phyloP scores from a whole-genome alignment of 495 filamentous ascomycete species.

The Pseudoneurospora amorphoporcata region DNA sequence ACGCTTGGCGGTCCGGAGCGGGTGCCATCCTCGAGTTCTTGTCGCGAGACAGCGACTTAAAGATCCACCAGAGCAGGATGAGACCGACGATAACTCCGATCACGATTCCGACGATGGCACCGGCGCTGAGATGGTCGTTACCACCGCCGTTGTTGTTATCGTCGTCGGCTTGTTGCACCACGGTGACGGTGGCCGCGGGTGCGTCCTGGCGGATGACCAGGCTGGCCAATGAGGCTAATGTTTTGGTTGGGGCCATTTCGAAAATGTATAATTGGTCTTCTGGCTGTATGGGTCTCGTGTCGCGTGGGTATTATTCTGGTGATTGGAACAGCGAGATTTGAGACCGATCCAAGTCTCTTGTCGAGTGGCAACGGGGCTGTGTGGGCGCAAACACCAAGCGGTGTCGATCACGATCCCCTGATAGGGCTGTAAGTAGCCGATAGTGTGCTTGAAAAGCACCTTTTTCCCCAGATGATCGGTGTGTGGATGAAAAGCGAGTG shows the following conservation, averaged over 20 bases:
- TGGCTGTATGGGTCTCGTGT: not conserved
- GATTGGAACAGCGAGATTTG: not conserved
- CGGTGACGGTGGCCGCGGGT: constrained; percentile 8
- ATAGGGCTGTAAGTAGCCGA: not conserved
- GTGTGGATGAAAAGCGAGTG: not conserved
- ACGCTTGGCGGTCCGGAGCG: constrained; percentile 13
- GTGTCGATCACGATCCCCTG: not conserved
- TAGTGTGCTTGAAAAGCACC: not conserved
- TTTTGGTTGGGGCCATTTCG: constrained; percentile 17
- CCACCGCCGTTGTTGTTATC: not conserved
- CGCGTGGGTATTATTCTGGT: not conserved
- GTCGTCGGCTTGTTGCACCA: not conserved
- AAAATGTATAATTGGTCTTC: not conserved
- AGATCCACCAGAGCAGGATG: constrained; percentile 16
- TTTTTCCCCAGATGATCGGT: not conserved
- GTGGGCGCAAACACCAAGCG: not conserved
- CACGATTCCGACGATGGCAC: constrained; percentile 21
- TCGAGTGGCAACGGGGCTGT: not conserved
- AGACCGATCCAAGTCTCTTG: not conserved
- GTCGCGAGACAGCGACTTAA: constrained; percentile 1
- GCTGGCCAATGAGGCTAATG: constrained; percentile 3
- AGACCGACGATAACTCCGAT: constrained; percentile 19
- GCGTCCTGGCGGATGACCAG: constrained; percentile 8
- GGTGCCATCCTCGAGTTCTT: constrained; percentile 1
- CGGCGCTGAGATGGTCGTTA: constrained; percentile 8